phyloP scores from a whole-genome alignment of 345 rosid species.

The Citrus cavaleriei region DNA sequence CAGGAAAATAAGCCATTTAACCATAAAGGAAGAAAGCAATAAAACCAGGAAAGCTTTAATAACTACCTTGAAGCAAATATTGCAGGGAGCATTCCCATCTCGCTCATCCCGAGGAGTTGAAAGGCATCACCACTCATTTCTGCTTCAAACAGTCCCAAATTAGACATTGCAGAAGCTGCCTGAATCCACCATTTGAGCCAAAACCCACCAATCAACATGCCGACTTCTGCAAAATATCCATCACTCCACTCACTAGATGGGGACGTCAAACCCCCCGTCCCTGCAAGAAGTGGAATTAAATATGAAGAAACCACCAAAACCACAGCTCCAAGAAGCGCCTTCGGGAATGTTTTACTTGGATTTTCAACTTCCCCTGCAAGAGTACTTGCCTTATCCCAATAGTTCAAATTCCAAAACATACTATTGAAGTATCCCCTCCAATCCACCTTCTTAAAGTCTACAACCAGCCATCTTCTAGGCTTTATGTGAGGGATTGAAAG shows the following conservation, averaged over 20 bases:
- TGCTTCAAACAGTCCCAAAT: conserved; percentile 91
- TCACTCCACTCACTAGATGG: conserved; percentile 73
- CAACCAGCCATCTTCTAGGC: conserved; percentile 68
- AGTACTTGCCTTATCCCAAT: conserved; percentile 97
- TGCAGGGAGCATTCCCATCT: conserved; percentile 86
- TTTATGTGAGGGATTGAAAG: conserved; percentile 62
- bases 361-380: conserved; percentile 86
- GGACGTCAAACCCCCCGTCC: conserved; percentile 62
- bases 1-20: not conserved
- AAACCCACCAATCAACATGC: conserved; percentile 79
- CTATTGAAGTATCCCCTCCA: conserved; percentile 92
- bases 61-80: conserved; percentile 64
- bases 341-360: conserved; percentile 83
- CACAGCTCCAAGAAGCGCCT: conserved; percentile 77
- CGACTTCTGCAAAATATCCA: conserved; percentile 93
- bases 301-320: conserved; percentile 73
- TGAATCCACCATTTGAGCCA: conserved; percentile 95
- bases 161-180: conserved; percentile 92
- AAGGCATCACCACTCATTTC: conserved; percentile 95
- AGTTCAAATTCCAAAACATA: conserved; percentile 95
- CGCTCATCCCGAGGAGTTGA: conserved; percentile 95
- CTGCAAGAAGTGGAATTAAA: conserved; percentile 77
- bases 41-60: not conserved
- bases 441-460: conserved; percentile 57
- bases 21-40: not conserved